Evolutionary conservation across 345 rosid genomes (phyloP).

Genomic region (Mercurialis annua): DNA sequence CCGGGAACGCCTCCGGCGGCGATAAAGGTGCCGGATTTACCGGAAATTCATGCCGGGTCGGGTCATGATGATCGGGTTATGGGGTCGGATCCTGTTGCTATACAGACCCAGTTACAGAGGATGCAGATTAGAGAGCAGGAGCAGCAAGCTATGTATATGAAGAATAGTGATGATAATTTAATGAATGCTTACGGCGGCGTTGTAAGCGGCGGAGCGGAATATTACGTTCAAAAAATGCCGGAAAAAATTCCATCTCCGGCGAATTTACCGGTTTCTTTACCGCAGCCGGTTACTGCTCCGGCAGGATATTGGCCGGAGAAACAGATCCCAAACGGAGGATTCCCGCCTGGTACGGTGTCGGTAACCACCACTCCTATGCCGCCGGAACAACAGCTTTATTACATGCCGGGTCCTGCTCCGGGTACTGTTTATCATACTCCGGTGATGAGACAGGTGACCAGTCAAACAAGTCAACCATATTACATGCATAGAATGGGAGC

Average conservation of each 20-base stretch:
- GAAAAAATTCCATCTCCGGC: constrained; percentile 36
- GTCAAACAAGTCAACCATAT: constrained; percentile 63
- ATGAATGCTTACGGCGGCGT: constrained; percentile 37
- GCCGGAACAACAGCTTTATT: constrained; percentile 59
- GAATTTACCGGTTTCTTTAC: constrained; percentile 27
- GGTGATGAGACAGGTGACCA: constrained; percentile 43
- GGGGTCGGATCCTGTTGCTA: constrained; percentile 43
- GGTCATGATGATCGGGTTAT: constrained; percentile 35
- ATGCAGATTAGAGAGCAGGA: constrained; percentile 59
- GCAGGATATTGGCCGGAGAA: constrained; percentile 59
- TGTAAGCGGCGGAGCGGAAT: constrained; percentile 21
- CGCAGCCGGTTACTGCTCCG: constrained; percentile 31
- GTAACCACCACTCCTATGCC: constrained; percentile 32
- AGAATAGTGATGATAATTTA: constrained; percentile 43
- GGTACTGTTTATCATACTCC: constrained; percentile 40
- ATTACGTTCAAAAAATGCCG: constrained; percentile 44
- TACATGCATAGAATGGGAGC: constrained; percentile 58
- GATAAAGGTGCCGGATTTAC: constrained; percentile 29
- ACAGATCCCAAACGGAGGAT: constrained; percentile 49
- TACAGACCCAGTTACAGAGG: constrained; percentile 69
- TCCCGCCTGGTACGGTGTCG: constrained; percentile 29
- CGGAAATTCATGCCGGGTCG: constrained; percentile 22
- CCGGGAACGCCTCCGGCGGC: constrained; percentile 24
- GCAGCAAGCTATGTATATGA: constrained; percentile 39
- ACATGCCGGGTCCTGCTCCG: constrained; percentile 45